Percentiles rank a stretch among this genome's conserved stretches.
These are phyloP conservation scores for Entoloma clypeatum DNA, from an alignment of 1,284 basidiomycete genomes.

Conservation along the genomic window DNA sequence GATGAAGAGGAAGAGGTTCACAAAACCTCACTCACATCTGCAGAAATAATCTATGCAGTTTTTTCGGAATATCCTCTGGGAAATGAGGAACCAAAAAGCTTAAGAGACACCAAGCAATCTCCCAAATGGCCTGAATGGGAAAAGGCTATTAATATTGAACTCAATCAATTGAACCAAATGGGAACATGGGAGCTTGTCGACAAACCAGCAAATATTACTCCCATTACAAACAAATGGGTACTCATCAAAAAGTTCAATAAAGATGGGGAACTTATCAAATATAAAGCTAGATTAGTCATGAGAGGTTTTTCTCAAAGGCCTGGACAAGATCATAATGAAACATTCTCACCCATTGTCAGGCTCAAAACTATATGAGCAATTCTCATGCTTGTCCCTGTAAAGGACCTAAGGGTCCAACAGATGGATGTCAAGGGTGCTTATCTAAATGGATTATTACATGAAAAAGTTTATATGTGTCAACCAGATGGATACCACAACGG, in stretches of 20 bases:
- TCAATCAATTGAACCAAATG: constrained; percentile 4
- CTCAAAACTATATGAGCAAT: constrained; percentile 24
- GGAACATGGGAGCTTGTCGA: constrained; percentile 11
- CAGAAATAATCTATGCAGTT: background rate
- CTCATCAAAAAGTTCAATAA: constrained; percentile 8
- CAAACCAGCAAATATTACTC: background rate
- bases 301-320: constrained; percentile 11
- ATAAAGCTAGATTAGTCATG: constrained; percentile 16
- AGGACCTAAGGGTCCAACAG: constrained; percentile 25
- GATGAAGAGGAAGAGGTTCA: constrained; percentile 1
- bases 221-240: constrained; percentile 10
- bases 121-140: too few species aligned
- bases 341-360: constrained; percentile 29
- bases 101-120: constrained; percentile 1
- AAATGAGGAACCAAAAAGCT: background rate
- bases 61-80: too few species aligned
- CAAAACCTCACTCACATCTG: background rate
- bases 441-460: constrained; percentile 19
- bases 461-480: constrained; percentile 23
- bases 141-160: constrained; percentile 6
- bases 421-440: constrained; percentile 30
- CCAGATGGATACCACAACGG: constrained; percentile 18
- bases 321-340: constrained; percentile 27
- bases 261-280: constrained; percentile 3
- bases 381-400: constrained; percentile 23